Base-by-base conservation (phyloP, 2,329 filamentous ascomycete genomes). In the Fusarium luffae region DNA sequence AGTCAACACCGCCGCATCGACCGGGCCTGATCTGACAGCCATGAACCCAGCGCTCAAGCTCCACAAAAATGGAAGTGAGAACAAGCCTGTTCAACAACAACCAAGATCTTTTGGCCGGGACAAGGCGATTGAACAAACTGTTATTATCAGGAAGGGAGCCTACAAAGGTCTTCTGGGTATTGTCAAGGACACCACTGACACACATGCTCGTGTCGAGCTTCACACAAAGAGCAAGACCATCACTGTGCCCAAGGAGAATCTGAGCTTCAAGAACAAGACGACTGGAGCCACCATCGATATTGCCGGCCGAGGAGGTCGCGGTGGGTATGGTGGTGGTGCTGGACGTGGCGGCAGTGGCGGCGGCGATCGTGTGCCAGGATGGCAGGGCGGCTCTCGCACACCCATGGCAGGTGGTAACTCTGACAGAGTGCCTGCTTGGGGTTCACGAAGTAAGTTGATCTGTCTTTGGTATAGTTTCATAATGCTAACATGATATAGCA, bases 151-250 rank as follows among this genome's bases (percentile, higher is more conserved):
- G 60, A 93, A 91, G 77, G 96, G 96, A 28, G 90, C 92, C 23
- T 94, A 95, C 84, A 99, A 99, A 82, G 95, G 95, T 59, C 85
- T 98, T 44, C 84, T 98, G 43, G 96, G 96, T 74, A 97, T 98
- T 71, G 94, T 99, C 74, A 98, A 97, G 78, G 95, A 98, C 77
- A 92, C 95, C 1, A 97, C 93, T 9, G 94, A 97, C 74, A 88
- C 88, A 5, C 89, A 92, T 75, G 95, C 93, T 30, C 92, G 94
- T 68, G 92, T 99, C 43, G 96, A 99, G 81, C 84, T 99, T 41
- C 95, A 98, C 78, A 94, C 94, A 8, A 97, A 97, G 83, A 93
- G 90, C 82, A 98, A 98, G 84, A 92, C 93, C 18, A 89, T 98
- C 66, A 94, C 91, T 10, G 89, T 98, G 37, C 88, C 90, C 21